Percentiles rank a stretch among this genome's conserved stretches.
phyloP scores from a whole-genome alignment of 75 land plant species.

The Pinus tabuliformis region DNA sequence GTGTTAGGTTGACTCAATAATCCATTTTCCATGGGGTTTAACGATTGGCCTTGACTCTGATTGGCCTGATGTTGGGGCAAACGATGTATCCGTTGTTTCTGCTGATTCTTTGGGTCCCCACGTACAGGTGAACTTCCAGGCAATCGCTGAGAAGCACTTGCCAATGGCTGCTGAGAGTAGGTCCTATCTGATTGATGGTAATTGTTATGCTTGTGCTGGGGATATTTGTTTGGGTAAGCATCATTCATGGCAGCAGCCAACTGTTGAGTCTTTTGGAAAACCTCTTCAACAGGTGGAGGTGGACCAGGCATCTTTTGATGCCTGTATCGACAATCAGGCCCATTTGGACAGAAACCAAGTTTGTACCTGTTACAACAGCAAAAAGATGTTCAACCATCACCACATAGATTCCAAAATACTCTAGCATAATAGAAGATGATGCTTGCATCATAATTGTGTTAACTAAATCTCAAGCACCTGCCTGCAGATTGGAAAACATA shows the following conservation, averaged over 20 bases:
- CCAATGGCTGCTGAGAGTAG: constrained; percentile 22
- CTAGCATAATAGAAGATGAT: constrained; percentile 2
- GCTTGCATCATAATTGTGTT: background rate
- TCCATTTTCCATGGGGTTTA: constrained; percentile 27
- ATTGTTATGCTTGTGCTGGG: constrained; percentile 31
- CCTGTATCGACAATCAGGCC: constrained; percentile 95
- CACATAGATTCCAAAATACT: background rate
- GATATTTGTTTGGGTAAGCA: constrained; percentile 48
- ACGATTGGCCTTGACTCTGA: constrained; percentile 46
- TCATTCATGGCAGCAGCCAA: constrained; percentile 42
- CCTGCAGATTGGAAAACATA: background rate
- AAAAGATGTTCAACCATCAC: background rate
- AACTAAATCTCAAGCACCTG: background rate
- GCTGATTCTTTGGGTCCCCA: constrained; percentile 24
- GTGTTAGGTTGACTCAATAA: constrained; percentile 39
- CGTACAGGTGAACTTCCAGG: constrained; percentile 24
- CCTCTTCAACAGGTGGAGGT: constrained; percentile 92
- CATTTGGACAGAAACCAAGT: constrained; percentile 97
- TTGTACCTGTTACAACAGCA: constrained; percentile 69
- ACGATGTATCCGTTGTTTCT: constrained; percentile 39
- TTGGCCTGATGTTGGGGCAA: constrained; percentile 35
- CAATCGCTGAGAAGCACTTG: constrained; percentile 15
- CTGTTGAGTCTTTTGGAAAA: constrained; percentile 88
- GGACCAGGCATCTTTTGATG: constrained; percentile 97
- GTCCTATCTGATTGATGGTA: constrained; percentile 40